These are phyloP conservation scores for Candolleomyces eurysporus DNA, from an alignment of 768 basidiomycete species.

Conservation along the genomic window DNA sequence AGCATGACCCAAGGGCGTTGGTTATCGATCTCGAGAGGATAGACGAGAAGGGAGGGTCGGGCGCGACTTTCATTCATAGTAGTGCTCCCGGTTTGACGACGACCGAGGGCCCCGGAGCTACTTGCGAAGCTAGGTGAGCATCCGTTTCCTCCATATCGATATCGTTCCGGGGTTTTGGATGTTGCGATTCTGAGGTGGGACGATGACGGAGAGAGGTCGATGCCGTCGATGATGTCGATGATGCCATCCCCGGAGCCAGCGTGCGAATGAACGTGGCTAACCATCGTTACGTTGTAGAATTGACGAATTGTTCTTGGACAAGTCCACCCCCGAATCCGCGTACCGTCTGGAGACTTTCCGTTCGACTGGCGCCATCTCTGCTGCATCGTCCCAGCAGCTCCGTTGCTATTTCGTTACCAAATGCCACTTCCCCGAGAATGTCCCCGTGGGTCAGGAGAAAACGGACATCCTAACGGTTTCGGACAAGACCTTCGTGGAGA, in stretches of 20 bases:
- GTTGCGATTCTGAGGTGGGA: neutral
- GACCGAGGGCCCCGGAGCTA: slow-evolving; percentile 84
- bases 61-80: slow-evolving; percentile 94
- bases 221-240: neutral
- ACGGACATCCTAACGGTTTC: slow-evolving; percentile 88
- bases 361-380: slow-evolving; percentile 81
- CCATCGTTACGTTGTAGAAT: slow-evolving; percentile 52
- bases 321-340: slow-evolving; percentile 69
- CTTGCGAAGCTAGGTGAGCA: slow-evolving; percentile 78
- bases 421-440: slow-evolving; percentile 74
- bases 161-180: neutral
- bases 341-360: slow-evolving; percentile 97
- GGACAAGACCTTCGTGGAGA: slow-evolving; percentile 88
- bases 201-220: neutral
- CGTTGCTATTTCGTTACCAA: slow-evolving; percentile 97
- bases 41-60: slow-evolving; percentile 65
- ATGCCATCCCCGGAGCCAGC: neutral
- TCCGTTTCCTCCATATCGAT: slow-evolving; percentile 8
- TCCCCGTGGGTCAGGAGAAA: slow-evolving; percentile 49
- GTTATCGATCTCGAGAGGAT: slow-evolving; percentile 96
- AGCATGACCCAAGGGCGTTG: slow-evolving; percentile 85
- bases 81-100: slow-evolving; percentile 79
- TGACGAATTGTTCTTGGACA: slow-evolving; percentile 87
- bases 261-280: neutral
- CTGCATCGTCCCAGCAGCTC: slow-evolving; percentile 85